phyloP scores from a whole-genome alignment of 2,329 filamentous ascomycete species.

The Alternaria longipes region DNA sequence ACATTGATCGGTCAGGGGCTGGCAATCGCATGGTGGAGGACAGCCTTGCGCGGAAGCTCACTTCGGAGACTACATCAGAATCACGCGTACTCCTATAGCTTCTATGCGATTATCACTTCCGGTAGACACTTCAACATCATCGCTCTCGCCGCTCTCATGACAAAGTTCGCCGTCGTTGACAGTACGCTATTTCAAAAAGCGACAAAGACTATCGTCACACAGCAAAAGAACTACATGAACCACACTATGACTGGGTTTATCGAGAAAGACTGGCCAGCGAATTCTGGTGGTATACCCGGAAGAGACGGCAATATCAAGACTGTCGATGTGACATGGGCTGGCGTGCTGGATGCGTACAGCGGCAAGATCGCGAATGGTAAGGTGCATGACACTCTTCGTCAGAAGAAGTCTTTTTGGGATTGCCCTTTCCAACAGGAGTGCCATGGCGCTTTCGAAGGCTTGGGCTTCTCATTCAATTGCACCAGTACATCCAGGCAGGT shows the following conservation, averaged over 20 bases:
- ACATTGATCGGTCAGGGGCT: constrained; percentile 35
- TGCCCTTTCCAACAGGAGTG: constrained; percentile 35
- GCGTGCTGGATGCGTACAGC: constrained; percentile 34
- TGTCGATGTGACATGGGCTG: constrained; percentile 26
- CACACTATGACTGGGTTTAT: constrained; percentile 31
- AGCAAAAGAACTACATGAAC: constrained; percentile 30
- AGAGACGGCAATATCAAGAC: constrained; percentile 29
- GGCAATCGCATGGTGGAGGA: constrained; percentile 41
- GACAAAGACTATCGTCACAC: neutral
- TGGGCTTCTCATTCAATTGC: constrained; percentile 33
- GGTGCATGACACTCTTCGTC: constrained; percentile 26
- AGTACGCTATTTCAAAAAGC: constrained; percentile 23
- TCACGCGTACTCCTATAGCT: constrained; percentile 38
- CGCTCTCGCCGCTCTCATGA: constrained; percentile 37
- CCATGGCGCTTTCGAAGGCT: constrained; percentile 21
- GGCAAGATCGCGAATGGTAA: constrained; percentile 36
- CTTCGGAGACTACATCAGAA: constrained; percentile 30
- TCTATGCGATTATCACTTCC: constrained; percentile 33
- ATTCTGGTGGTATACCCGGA: constrained; percentile 32
- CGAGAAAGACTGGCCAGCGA: constrained; percentile 25
- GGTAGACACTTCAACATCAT: constrained; percentile 35
- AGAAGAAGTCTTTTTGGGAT: constrained; percentile 29
- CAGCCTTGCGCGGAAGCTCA: constrained; percentile 32
- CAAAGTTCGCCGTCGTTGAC: constrained; percentile 38
- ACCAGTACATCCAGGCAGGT: constrained; percentile 19